Conservation (phyloP, 2,329 filamentous ascomycete species). For the Sporothrix phasma region DNA sequence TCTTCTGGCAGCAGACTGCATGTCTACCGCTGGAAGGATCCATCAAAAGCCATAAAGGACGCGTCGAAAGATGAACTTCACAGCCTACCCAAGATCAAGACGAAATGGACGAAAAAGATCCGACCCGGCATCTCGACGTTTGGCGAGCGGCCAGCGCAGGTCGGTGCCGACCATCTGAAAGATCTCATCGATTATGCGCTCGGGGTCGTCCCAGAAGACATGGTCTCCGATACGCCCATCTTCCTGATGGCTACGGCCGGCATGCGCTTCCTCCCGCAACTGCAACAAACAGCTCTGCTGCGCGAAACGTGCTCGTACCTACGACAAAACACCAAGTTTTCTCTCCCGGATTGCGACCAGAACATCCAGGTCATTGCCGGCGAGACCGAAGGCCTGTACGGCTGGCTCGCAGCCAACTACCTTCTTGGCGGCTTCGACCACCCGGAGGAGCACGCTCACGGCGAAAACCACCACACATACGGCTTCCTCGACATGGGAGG, state of each 20-base stretch:
- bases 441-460: conserved; percentile 64
- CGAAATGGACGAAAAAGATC: conserved; percentile 89
- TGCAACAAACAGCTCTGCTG: conserved; percentile 63
- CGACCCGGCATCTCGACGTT: conserved; percentile 89
- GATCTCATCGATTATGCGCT: conserved; percentile 73
- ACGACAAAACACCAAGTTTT: conserved; percentile 64
- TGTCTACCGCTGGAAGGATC: conserved; percentile 87
- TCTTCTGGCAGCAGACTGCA: conserved; percentile 94
- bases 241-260: conserved; percentile 94
- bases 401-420: conserved; percentile 97
- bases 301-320: conserved; percentile 76
- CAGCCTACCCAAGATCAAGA: conserved; percentile 68
- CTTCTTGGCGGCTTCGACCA: conserved; percentile 81
- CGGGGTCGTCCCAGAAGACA: conserved; percentile 62
- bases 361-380: conserved; percentile 93
- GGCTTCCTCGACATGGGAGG: conserved; percentile 98
- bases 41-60: conserved; percentile 52
- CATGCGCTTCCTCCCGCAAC: conserved; percentile 72
- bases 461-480: conserved; percentile 85
- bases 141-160: conserved; percentile 60
- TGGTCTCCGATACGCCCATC: conserved; percentile 75
- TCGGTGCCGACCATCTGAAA: conserved; percentile 75
- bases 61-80: conserved; percentile 51
- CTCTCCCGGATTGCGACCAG: conserved; percentile 76
- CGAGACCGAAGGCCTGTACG: conserved; percentile 91